phyloP scores from a whole-genome alignment of 257 asterid genomes.

The Anisodus acutangulus region DNA sequence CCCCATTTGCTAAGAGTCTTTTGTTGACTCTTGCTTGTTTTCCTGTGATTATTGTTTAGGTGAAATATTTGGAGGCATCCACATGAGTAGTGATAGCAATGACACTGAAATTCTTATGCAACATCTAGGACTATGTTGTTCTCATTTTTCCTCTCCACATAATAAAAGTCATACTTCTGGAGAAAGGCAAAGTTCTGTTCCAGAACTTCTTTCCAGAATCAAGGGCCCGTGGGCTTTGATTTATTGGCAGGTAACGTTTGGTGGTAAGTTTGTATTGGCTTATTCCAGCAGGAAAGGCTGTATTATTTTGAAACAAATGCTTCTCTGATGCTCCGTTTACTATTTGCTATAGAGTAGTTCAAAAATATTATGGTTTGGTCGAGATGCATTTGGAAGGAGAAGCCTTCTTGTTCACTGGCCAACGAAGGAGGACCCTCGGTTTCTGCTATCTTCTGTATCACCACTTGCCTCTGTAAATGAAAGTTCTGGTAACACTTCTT shows the following conservation, averaged over 20 bases:
- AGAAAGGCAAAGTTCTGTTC: slow-evolving; percentile 54
- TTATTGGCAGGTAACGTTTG: slow-evolving; percentile 95
- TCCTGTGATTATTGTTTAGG: slow-evolving; percentile 47
- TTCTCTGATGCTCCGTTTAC: slow-evolving; percentile 16
- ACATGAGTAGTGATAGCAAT: slow-evolving; percentile 55
- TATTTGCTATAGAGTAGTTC: slow-evolving; percentile 66
- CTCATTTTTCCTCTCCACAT: slow-evolving; percentile 52
- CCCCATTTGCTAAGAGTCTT: neutral
- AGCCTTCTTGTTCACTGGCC: slow-evolving; percentile 99
- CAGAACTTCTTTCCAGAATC: slow-evolving; percentile 76
- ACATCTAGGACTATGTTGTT: slow-evolving; percentile 62
- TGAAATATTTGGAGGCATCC: slow-evolving; percentile 86
- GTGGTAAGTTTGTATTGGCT: slow-evolving; percentile 71
- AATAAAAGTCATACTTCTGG: slow-evolving; percentile 42
- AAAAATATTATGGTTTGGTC: slow-evolving; percentile 90
- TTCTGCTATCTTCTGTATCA: slow-evolving; percentile 87
- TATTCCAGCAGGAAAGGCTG: slow-evolving; percentile 35
- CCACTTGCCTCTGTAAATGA: slow-evolving; percentile 55
- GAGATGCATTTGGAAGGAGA: slow-evolving; percentile 97
- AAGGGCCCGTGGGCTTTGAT: slow-evolving; percentile 97
- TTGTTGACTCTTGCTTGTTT: neutral
- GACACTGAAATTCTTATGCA: slow-evolving; percentile 86
- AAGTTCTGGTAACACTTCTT: slow-evolving; percentile 50
- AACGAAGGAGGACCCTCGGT: slow-evolving; percentile 68
- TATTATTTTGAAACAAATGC: slow-evolving; percentile 5